phyloP scores from a whole-genome alignment of 2,329 filamentous ascomycete genomes.

The Orbilia javanica region DNA sequence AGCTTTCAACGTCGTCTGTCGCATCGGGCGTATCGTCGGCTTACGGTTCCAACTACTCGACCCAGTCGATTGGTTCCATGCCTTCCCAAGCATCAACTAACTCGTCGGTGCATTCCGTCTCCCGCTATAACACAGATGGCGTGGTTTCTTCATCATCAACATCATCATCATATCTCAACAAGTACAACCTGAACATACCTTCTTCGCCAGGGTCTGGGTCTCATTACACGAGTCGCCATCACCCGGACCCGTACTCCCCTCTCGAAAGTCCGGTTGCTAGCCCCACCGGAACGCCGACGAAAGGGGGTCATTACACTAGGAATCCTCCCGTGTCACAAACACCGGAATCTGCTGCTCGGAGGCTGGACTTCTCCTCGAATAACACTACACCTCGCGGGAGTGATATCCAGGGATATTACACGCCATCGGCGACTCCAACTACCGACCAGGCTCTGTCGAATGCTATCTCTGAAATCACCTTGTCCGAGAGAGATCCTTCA shows the following conservation, averaged over 20 bases:
- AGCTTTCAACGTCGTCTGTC: constrained; percentile 55
- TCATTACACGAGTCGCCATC: constrained; percentile 34
- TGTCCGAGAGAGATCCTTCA: constrained; percentile 29
- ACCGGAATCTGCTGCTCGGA: constrained; percentile 35
- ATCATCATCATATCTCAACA: constrained; percentile 50
- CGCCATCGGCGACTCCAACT: constrained; percentile 45
- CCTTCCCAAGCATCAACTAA: constrained; percentile 53
- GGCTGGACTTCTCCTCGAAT: constrained; percentile 50
- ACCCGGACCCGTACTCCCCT: constrained; percentile 48
- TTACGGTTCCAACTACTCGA: constrained; percentile 56
- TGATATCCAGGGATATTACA: constrained; percentile 36
- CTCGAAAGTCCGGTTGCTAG: constrained; percentile 51
- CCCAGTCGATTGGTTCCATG: constrained; percentile 53
- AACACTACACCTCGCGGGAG: constrained; percentile 42
- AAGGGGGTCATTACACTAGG: constrained; percentile 33
- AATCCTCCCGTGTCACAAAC: constrained; percentile 32
- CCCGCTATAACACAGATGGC: constrained; percentile 52
- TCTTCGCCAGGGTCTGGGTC: constrained; percentile 34
- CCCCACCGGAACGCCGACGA: constrained; percentile 52
- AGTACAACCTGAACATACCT: constrained; percentile 29
- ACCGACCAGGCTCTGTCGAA: constrained; percentile 37
- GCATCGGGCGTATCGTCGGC: constrained; percentile 54
- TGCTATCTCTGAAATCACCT: constrained; percentile 44
- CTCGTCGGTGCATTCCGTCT: constrained; percentile 47
- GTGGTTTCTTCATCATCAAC: constrained; percentile 9